Evolutionary conservation across 202 grass and related monocot species (phyloP), one percentile per base, ranked within the genome.

Genomic region (Elaeis oleifera): DNA sequence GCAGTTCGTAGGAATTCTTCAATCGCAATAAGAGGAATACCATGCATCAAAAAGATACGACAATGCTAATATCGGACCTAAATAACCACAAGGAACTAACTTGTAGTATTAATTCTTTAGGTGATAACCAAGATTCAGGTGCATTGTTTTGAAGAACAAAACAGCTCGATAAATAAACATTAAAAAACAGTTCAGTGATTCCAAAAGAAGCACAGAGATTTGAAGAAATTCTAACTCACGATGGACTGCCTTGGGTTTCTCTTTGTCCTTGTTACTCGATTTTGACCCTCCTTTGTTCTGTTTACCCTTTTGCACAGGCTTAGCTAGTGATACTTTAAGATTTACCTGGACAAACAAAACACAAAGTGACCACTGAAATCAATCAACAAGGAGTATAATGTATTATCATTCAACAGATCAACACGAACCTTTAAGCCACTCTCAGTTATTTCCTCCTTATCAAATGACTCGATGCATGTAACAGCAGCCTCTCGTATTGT

Each of bases 301-400:
- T 65, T 74, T 82, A 68, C 50, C 53, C 70, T 68, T 84, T 73
- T 64, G 78, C 49, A 58, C 56, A 68, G 78, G 72, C 79, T 82
- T 84, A 68, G 89, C 74, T 51, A 87, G 61, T 27, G 89, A 79
- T 18, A 82, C 89, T 76, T 81, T 87, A 76, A 87, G 78, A 79
- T 84, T 76, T 66, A 87, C 74, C 83, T 92, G 64, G 26, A 62
- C 65, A 73, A 27, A 23, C 76, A 54, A 52, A 59, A 31, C 48
- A 75, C 48, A 74, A 57, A 68, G 51, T 58, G 32, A 63, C 60
- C 25, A 24, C 22, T 54, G 19, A 29, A 48, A 17, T 68, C 55
- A 61, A 62, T 19, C 20, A 71, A 73, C 49, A 74, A 15, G 16
- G 4, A 54, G 21, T 64, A 27, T 24, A 53, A 50, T 6, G 71